Evolutionary conservation across 73 alveolate species (phyloP), one percentile per base, ranked within the genome.

Genomic region (Urostyla sp.): DNA sequence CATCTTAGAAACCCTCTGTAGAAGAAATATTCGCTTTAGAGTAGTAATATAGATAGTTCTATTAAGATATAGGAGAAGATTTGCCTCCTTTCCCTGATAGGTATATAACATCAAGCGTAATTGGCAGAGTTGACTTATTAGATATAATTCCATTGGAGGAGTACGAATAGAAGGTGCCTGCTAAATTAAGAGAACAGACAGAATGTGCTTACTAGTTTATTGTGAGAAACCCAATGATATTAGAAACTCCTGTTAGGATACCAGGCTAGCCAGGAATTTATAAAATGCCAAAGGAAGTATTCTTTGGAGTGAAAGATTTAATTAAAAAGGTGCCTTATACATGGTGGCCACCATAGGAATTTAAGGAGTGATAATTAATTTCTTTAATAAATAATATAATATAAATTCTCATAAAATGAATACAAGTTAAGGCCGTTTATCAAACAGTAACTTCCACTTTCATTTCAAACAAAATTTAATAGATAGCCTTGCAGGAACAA

Each of bases 101-200:
- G 51, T 93, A 90, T 54, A 91, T 94, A 2, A 93, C 98, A 0
- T 92, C 95, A 0, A 80, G 48, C 37, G 63, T 93, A 3, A 36
- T 93, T 5, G 98, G 98, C 7, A 60, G 96, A 20, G 88, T 93
- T 0, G 98, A 93, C 63, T 49, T 93, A 63, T 49, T 90, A 20
- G 94, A 92, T 43, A 84, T 85, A 30, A 52, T 92, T 44, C 79
- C 87, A 13, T 44, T 66, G 49, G 94, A 86, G 15, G 92, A 92
- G 53, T 92, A 85, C 67, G 45, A 73, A 13, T 84, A 67, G 13
- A 37, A 46, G 0, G 75, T 87, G 0, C 95, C 96, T 6, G 61
- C 46, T 23, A 72, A 51, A 34, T 24, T 75, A 30, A 54, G 84
- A 57, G 98, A 93, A 61, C 96, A 88, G 15, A 86, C 90, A 13